These are phyloP conservation scores for Plasmodium inui DNA, from an alignment of 169 alveolate genomes.

Conservation along the genomic window DNA sequence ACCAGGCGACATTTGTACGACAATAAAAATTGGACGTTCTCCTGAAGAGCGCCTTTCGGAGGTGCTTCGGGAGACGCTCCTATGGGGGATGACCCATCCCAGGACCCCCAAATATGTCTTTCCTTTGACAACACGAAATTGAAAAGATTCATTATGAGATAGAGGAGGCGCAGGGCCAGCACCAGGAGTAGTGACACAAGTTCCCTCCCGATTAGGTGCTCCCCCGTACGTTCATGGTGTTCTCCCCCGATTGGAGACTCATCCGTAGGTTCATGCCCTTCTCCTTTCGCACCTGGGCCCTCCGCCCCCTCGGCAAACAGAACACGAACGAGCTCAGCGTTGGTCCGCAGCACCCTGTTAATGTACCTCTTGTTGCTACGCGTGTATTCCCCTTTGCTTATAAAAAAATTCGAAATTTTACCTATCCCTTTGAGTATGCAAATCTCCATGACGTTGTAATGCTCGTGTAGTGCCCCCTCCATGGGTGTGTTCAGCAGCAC, in stretches of 20 bases:
- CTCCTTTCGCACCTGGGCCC: background rate
- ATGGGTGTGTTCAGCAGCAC: conserved; percentile 25
- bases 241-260: background rate
- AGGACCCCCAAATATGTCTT: background rate
- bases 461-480: background rate
- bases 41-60: background rate
- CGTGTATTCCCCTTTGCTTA: conserved; percentile 7
- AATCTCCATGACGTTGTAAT: conserved; percentile 16
- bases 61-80: background rate
- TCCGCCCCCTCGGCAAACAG: background rate
- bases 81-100: background rate
- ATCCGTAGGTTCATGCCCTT: background rate
- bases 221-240: background rate
- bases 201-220: conserved; percentile 13
- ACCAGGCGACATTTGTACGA: conserved; percentile 35
- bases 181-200: conserved; percentile 14
- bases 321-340: background rate
- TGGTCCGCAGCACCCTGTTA: conserved; percentile 5
- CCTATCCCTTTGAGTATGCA: conserved; percentile 36
- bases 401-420: conserved; percentile 57
- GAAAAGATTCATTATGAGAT: conserved; percentile 26
- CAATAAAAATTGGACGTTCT: conserved; percentile 34
- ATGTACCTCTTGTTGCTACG: conserved; percentile 36
- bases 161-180: conserved; percentile 36
- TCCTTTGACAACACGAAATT: conserved; percentile 19